phyloP scores from a whole-genome alignment of 768 basidiomycete species.

The Fomitopsis serialis region DNA sequence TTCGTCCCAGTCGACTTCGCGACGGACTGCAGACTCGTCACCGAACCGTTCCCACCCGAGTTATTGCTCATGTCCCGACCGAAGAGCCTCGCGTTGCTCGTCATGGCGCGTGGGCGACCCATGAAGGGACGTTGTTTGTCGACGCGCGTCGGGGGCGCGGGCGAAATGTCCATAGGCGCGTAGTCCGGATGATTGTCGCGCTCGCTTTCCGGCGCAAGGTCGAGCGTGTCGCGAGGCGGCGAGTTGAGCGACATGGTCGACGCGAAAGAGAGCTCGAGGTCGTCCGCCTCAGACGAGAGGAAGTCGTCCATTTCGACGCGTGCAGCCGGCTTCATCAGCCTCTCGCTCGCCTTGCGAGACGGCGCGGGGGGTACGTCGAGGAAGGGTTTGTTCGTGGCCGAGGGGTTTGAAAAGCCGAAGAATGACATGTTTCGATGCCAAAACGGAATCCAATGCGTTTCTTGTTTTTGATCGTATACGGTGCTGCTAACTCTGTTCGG shows the following conservation, averaged over 20 bases:
- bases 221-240: conserved; percentile 45
- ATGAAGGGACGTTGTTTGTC: conserved; percentile 23
- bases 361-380: conserved; percentile 35
- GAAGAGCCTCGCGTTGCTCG: conserved; percentile 61
- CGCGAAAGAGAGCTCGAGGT: conserved; percentile 78
- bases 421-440: conserved; percentile 40
- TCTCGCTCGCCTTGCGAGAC: conserved; percentile 45
- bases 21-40: conserved; percentile 24
- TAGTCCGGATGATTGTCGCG: conserved; percentile 34
- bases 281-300: conserved; percentile 73
- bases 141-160: conserved; percentile 36
- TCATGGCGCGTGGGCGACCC: conserved; percentile 59
- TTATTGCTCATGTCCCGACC: conserved; percentile 71
- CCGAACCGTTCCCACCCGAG: conserved; percentile 18
- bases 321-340: conserved; percentile 25
- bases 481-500: conserved; percentile 6
- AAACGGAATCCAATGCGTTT: conserved; percentile 21
- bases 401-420: conserved; percentile 24
- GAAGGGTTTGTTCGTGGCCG: conserved; percentile 28
- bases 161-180: conserved; percentile 82
- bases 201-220: conserved; percentile 42
- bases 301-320: conserved; percentile 58
- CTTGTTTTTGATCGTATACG: conserved; percentile 40
- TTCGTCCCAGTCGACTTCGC: conserved; percentile 34
- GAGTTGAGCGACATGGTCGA: conserved; percentile 79